A percentile compares a stretch with the other conserved stretches of the same genome.
These are phyloP conservation scores for Euclidium syriacum DNA, from an alignment of 345 rosid species.

Conservation along the genomic window DNA sequence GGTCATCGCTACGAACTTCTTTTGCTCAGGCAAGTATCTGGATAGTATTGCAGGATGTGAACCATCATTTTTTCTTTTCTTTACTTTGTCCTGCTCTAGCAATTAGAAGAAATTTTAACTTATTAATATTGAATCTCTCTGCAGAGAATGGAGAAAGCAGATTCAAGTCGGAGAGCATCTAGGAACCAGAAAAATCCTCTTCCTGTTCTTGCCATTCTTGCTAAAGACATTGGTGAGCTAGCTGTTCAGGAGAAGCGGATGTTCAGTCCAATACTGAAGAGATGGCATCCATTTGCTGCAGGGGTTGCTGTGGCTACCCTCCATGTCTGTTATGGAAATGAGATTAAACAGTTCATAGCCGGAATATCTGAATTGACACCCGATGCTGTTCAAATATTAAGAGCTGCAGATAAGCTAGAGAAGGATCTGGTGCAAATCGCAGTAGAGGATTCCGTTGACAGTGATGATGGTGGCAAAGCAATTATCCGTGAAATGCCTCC, in stretches of 20 bases:
- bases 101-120: not conserved
- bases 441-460: conserved; percentile 94
- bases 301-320: conserved; percentile 98
- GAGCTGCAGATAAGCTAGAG: conserved; percentile 96
- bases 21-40: conserved; percentile 91
- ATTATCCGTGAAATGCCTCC: conserved; percentile 99
- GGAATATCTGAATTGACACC: conserved; percentile 81
- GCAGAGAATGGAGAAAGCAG: conserved; percentile 97
- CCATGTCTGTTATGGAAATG: conserved; percentile 91
- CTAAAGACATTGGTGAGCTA: conserved; percentile 90
- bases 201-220: conserved; percentile 91
- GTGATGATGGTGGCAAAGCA: conserved; percentile 98
- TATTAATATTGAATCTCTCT: conserved; percentile 1
- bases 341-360: conserved; percentile 78
- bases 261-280: conserved; percentile 89
- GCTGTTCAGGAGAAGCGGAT: conserved; percentile 72
- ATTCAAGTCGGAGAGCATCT: conserved; percentile 91
- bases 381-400: conserved; percentile 79
- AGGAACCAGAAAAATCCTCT: conserved; percentile 73
- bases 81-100: not conserved
- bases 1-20: conserved; percentile 91
- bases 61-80: not conserved
- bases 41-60: not conserved
- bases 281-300: conserved; percentile 98
- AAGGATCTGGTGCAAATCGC: conserved; percentile 98